Evolutionary conservation across 345 rosid species (phyloP), one percentile per base, ranked within the genome.

Genomic region (Clausena lansium): DNA sequence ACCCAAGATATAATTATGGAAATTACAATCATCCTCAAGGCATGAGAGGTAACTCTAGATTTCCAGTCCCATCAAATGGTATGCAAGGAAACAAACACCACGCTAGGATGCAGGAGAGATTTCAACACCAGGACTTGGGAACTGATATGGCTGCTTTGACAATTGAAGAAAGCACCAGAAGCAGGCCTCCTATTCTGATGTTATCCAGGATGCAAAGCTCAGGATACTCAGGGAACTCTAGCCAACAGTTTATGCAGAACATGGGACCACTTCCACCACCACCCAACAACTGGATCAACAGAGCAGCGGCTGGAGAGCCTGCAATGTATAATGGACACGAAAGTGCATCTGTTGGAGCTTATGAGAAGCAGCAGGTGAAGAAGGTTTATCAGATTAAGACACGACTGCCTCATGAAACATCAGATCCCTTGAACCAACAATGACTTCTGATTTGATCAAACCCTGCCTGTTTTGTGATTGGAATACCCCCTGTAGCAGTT

Each of bases 331-430:
- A 75, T 13, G 78, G 78, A 80, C 89, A 84, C 73, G 88, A 88
- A 83, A 70, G 70, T 65, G 79, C 78, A 11, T 67, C 73, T 27
- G 77, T 81, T 72, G 89, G 82, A 74, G 78, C 71, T 67, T 81
- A 84, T 74, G 91, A 89, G 68, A 91, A 85, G 83, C 85, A 81
- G 59, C 86, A 81, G 41, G 82, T 71, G 80, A 89, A 86, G 86
- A 86, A 76, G 86, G 81, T 86, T 79, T 88, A 90, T 84, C 96
- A 87, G 84, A 78, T 82, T 41, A 90, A 91, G 93, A 70, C 81
- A 33, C 79, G 39, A 32, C 74, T 58, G 76, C 45, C 84, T 22
- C 82, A 74, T 41, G 88, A 80, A 78, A 30, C 74, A 63, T 63
- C 83, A 5, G 78, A 75, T 78, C 64, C 74, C 14, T 77, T 70